Evolutionary conservation across 495 filamentous ascomycete species (phyloP).

Genomic region (Hyaloscypha variabilis): DNA sequence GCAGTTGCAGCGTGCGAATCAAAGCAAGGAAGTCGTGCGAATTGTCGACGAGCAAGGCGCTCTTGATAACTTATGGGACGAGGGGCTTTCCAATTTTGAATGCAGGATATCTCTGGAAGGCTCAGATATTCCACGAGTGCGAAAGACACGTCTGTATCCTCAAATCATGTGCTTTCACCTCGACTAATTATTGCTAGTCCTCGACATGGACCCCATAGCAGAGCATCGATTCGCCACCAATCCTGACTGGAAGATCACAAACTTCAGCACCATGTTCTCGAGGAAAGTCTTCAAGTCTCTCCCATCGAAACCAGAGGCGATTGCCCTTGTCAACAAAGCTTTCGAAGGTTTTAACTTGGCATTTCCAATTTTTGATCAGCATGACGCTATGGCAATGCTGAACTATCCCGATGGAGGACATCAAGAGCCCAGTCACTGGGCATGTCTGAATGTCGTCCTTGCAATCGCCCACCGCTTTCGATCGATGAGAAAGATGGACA

Average conservation of each 20-base stretch:
- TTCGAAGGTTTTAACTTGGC: conserved; percentile 97
- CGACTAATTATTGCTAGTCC: not conserved
- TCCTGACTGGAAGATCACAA: conserved; percentile 68
- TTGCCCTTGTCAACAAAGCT: conserved; percentile 82
- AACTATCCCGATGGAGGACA: conserved; percentile 84
- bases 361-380: conserved; percentile 94
- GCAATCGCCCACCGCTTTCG: conserved; percentile 87
- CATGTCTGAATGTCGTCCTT: conserved; percentile 88
- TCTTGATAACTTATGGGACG: conserved; percentile 46
- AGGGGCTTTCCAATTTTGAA: conserved; percentile 62
- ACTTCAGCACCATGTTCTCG: conserved; percentile 85
- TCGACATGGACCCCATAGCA: not conserved
- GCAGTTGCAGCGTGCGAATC: conserved; percentile 56
- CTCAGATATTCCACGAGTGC: not conserved
- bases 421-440: conserved; percentile 97
- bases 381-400: conserved; percentile 91
- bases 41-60: not conserved
- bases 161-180: not conserved
- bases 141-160: not conserved
- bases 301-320: conserved; percentile 75
- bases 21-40: not conserved
- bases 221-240: not conserved
- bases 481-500: conserved; percentile 86
- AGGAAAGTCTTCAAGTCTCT: conserved; percentile 79
- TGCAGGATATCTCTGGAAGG: not conserved